Conservation (phyloP, 2,329 filamentous ascomycete species). For the Tolypocladium pustulatum region DNA sequence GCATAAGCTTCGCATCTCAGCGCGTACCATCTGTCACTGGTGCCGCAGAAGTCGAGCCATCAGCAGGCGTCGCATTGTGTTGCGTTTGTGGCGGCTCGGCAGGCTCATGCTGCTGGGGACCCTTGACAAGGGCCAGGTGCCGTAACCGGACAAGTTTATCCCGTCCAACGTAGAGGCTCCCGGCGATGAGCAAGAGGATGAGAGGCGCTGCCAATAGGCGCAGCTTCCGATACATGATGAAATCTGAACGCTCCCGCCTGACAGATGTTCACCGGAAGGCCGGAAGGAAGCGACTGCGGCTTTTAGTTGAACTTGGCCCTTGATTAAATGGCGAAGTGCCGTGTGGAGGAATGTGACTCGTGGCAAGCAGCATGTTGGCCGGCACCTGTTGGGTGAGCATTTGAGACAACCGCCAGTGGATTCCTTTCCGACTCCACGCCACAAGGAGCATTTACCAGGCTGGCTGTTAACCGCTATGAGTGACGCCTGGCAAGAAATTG, state of each 20-base stretch:
- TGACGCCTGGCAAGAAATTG: too few relatives aligned
- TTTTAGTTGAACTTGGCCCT: neutral
- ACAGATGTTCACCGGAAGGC: neutral
- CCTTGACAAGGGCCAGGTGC: neutral
- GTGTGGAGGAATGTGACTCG: neutral
- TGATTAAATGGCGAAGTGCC: neutral
- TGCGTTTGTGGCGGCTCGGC: neutral
- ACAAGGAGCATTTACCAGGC: too few relatives aligned
- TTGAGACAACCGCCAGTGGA: too few relatives aligned
- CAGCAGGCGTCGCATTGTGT: neutral
- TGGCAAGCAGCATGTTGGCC: neutral
- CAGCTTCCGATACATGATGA: neutral
- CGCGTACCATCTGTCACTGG: neutral
- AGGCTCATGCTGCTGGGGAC: neutral
- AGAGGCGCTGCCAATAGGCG: neutral
- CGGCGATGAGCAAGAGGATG: slow-evolving; percentile 2
- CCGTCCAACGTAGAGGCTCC: slow-evolving; percentile 3
- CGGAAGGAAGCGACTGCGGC: neutral
- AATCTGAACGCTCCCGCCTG: neutral
- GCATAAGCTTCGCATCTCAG: neutral
- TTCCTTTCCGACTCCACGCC: too few relatives aligned
- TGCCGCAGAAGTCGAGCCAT: neutral
- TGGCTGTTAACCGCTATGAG: too few relatives aligned
- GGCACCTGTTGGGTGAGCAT: neutral
- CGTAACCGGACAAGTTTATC: neutral